Conservation (phyloP, 2,329 filamentous ascomycete genomes). For the Beauveria asiatica region DNA sequence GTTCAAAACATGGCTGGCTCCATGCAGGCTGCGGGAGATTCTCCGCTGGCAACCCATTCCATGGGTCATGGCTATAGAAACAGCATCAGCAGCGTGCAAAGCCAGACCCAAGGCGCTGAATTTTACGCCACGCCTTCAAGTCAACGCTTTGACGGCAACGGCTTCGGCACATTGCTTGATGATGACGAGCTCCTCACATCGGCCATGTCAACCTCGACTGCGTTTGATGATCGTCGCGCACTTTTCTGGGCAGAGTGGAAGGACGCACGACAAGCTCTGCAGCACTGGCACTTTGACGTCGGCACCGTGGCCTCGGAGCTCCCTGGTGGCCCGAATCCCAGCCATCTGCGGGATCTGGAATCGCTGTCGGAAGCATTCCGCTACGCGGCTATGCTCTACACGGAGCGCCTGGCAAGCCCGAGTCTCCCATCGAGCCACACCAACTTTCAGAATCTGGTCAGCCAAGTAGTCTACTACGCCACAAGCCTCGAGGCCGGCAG, state of each 20-base stretch:
- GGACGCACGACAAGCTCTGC: slow-evolving; percentile 64
- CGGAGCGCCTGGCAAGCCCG: slow-evolving; percentile 75
- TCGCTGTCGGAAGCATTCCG: slow-evolving; percentile 88
- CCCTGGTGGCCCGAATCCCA: slow-evolving; percentile 40
- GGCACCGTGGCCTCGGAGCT: slow-evolving; percentile 42
- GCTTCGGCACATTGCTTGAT: slow-evolving; percentile 49
- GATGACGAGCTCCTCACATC: slow-evolving; percentile 44
- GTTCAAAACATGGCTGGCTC: slow-evolving; percentile 32
- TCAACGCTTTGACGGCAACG: slow-evolving; percentile 58
- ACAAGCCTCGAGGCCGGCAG: slow-evolving; percentile 65
- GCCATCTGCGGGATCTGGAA: slow-evolving; percentile 63
- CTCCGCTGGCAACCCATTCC: slow-evolving; percentile 28
- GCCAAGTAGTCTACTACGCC: slow-evolving; percentile 75
- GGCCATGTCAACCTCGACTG: slow-evolving; percentile 31
- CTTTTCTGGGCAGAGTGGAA: slow-evolving; percentile 86
- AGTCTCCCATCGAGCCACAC: slow-evolving; percentile 62
- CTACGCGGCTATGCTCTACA: slow-evolving; percentile 81
- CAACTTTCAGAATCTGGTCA: slow-evolving; percentile 76
- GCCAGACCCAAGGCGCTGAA: slow-evolving; percentile 20
- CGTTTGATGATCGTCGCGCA: slow-evolving; percentile 50
- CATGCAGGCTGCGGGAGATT: slow-evolving; percentile 11
- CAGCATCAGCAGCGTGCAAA: slow-evolving; percentile 16
- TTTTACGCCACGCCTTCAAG: slow-evolving; percentile 30
- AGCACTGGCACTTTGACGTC: slow-evolving; percentile 70
- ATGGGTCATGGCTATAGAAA: slow-evolving; percentile 35